Evolutionary conservation across 2,329 filamentous ascomycete genomes (phyloP).

Genomic region (Cercospora janseana): DNA sequence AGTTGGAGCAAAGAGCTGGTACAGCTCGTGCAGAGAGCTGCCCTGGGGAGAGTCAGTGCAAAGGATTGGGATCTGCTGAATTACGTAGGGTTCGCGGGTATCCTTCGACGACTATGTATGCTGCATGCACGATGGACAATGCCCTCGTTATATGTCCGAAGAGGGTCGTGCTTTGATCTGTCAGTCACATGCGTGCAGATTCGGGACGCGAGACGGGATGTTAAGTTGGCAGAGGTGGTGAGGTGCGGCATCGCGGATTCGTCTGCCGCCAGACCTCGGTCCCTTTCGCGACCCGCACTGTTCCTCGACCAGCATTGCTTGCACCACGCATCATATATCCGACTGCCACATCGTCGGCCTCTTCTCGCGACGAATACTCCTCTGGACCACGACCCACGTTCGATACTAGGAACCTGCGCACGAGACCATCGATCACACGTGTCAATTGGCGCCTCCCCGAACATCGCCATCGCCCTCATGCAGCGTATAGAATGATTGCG

Average conservation of each 20-base stretch:
- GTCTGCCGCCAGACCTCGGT: conserved; percentile 8
- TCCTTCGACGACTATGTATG: too few relatives aligned
- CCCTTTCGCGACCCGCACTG: conserved; percentile 7
- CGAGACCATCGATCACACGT: neutral
- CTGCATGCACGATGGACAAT: too few relatives aligned
- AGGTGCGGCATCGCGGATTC: conserved; percentile 5
- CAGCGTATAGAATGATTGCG: conserved; percentile 54
- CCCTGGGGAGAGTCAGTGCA: too few relatives aligned
- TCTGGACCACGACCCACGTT: neutral
- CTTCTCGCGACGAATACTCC: neutral
- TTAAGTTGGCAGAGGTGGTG: neutral
- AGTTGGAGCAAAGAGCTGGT: neutral
- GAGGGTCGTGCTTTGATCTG: too few relatives aligned
- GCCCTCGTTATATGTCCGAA: too few relatives aligned
- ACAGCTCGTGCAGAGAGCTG: neutral
- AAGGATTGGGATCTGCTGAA: neutral
- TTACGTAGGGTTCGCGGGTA: neutral
- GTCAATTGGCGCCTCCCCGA: neutral
- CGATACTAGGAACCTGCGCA: neutral
- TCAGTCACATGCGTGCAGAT: conserved; percentile 1
- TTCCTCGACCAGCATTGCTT: conserved; percentile 7
- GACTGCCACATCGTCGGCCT: conserved; percentile 6
- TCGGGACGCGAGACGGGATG: conserved; percentile 3
- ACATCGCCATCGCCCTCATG: conserved; percentile 12
- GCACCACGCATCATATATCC: conserved; percentile 9